Evolutionary conservation across 108 stramenopile species (phyloP), one percentile per base, ranked within the genome.

Genomic region (Pseudonitzschia multistriata): DNA sequence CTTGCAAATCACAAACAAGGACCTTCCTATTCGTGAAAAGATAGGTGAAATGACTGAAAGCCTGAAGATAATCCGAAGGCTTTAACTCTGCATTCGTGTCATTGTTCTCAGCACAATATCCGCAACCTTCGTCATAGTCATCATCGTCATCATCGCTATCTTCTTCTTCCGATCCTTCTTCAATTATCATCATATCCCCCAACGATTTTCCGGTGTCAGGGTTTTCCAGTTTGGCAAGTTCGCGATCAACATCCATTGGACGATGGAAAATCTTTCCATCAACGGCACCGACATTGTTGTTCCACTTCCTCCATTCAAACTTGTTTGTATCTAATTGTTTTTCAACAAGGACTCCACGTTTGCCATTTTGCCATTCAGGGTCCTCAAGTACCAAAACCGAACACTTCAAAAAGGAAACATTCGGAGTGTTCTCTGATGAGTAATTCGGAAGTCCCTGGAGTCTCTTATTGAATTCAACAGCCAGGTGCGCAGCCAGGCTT

Each of bases 1-100:
- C 86, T 62, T 87, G 83, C 0, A 87, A 72, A 47, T 87, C 86
- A 53, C 83, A 83, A 0, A 84, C 86, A 71, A 87, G 50, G 0
- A 78, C 66, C 40, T 69, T 65, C 25, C 73, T 64, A 14, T 66
- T 62, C 34, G 83, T 84, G 66, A 71, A 82, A 8, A 74, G 63
- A 30, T 84, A 87, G 3, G 83, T 75, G 49, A 84, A 87, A 70
- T 87, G 86, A n/a, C 78, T 73, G 39, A 74, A 74, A 2, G 79
- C 79, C 36, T 80, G 80, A 3, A 86, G 71, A 55, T 81, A 86
- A 57, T 86, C 85, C 56, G 79, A 77, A 0, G 81, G 81, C 25
- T 81, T 66, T 3, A 29, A 62, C 24, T 33, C 60, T 35, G 3
- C 19, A 47, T 10, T 30, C 25, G 28, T 4, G 52, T 57, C 56